Percentiles rank a stretch among this genome's conserved stretches.
These are phyloP conservation scores for Elaeis guineensis DNA, from an alignment of 176 grass and related monocot genomes.

Conservation along the genomic window DNA sequence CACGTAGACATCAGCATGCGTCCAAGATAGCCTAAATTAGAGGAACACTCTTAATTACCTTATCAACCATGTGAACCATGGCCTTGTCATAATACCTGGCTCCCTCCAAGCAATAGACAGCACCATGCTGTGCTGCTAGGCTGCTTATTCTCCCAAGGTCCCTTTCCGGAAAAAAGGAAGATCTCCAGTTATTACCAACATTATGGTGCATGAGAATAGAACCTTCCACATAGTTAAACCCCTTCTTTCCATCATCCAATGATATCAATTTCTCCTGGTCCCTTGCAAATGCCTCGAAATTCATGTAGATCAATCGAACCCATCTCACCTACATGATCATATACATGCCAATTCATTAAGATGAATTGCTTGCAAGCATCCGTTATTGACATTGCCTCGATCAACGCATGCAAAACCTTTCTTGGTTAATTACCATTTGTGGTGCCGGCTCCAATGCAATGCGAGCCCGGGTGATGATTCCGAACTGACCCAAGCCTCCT, in stretches of 20 bases:
- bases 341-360: too few relatives aligned
- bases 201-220: neutral
- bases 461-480: constrained; percentile 19
- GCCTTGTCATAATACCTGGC: constrained; percentile 3
- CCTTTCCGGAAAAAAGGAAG: neutral
- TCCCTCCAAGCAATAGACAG: constrained; percentile 10
- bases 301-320: constrained; percentile 13
- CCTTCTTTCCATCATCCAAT: neutral
- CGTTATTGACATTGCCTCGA: too few relatives aligned
- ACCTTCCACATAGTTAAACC: constrained; percentile 18
- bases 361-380: too few relatives aligned
- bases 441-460: constrained; percentile 12
- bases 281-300: neutral
- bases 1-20: too few relatives aligned
- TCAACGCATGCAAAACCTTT: too few relatives aligned
- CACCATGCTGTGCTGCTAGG: neutral
- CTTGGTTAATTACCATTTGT: neutral
- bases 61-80: neutral
- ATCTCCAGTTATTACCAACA: neutral
- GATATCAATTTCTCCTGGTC: constrained; percentile 11
- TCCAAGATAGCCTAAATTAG: neutral
- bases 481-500: constrained; percentile 17
- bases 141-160: neutral
- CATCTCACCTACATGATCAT: constrained; percentile 6
- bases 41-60: neutral